Conservation (phyloP, 2,329 filamentous ascomycete genomes). For the Emergomyces orientalis region DNA sequence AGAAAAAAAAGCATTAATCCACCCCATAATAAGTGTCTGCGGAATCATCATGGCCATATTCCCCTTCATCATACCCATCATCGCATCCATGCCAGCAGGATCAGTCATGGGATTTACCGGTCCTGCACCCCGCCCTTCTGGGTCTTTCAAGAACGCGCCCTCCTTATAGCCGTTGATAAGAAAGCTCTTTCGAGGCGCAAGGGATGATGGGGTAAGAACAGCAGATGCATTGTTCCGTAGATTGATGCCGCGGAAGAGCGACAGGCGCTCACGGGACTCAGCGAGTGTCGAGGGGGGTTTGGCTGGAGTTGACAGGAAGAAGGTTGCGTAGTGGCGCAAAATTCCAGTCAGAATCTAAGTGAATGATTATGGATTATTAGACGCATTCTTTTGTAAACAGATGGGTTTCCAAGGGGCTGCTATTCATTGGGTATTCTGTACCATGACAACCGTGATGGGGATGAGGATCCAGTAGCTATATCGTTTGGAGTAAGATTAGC, state of each 20-base stretch:
- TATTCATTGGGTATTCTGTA: conserved; percentile 28
- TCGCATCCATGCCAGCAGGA: conserved; percentile 94
- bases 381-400: background rate
- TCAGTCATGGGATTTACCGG: conserved; percentile 91
- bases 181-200: conserved; percentile 69
- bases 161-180: conserved; percentile 73
- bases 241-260: conserved; percentile 72
- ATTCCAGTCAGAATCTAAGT: conserved; percentile 77
- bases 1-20: conserved; percentile 99
- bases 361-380: background rate
- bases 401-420: background rate
- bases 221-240: conserved; percentile 75
- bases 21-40: conserved; percentile 98
- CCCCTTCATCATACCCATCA: conserved; percentile 99
- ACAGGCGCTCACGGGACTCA: conserved; percentile 67
- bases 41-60: conserved; percentile 99
- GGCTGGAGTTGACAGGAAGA: conserved; percentile 76
- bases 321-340: conserved; percentile 88
- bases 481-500: conserved; percentile 5
- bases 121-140: conserved; percentile 73
- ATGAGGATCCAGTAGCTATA: conserved; percentile 96
- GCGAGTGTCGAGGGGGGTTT: conserved; percentile 61
- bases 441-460: conserved; percentile 96
- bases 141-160: conserved; percentile 82
- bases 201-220: conserved; percentile 67